Evolutionary conservation across 768 basidiomycete genomes (phyloP), one percentile per base, ranked within the genome.

Genomic region (Omphalotus guepiniiformis): DNA sequence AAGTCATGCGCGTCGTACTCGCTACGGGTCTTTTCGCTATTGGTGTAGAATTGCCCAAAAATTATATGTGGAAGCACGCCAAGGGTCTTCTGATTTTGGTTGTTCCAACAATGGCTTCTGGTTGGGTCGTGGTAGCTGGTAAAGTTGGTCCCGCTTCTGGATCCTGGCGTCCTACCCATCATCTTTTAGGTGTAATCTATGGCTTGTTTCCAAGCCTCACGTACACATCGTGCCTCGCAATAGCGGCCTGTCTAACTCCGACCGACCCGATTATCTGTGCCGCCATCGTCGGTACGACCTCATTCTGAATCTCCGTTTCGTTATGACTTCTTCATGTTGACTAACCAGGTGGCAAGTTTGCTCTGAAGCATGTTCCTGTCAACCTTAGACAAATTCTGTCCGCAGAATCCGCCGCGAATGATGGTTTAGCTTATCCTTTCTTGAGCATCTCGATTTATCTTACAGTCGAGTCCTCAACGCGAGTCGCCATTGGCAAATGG

Each of bases 211-310:
- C 89, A 0, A 66, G 65, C 2, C 65, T 96, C 48, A 71, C 73
- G 51, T 87, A 79, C 61, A 69, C 91, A 11, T 88, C 90, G 0
- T 80, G 85, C 27, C 76, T 97, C 3, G 90, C 84, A 38, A 83
- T 96, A 44, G 87, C 93, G 6, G 91, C 94, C 2, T 93, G 89
- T 53, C 72, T 94, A 21, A 94, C 93, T 0, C 91, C 92, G 1
- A 99, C 95, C 9, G 95, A 99, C 67, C 95, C 95, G 1, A 88
- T 95, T 55, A 84, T 95, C 41, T 91, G 88, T 46, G 88, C 91
- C 44, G 84, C 77, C 42, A 93, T 84, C 59, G 85, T 85, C 2
- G 83, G 85, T 79, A 42, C 26, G 74, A 60, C 4, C 29, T 27
- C 43, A 15, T 42, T 21, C 27, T 18, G 23, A 28, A 23, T 2